Percentiles rank a stretch among this genome's conserved stretches.
These are phyloP conservation scores for Solanum stenotomum DNA, from an alignment of 257 asterid genomes.

Conservation along the genomic window DNA sequence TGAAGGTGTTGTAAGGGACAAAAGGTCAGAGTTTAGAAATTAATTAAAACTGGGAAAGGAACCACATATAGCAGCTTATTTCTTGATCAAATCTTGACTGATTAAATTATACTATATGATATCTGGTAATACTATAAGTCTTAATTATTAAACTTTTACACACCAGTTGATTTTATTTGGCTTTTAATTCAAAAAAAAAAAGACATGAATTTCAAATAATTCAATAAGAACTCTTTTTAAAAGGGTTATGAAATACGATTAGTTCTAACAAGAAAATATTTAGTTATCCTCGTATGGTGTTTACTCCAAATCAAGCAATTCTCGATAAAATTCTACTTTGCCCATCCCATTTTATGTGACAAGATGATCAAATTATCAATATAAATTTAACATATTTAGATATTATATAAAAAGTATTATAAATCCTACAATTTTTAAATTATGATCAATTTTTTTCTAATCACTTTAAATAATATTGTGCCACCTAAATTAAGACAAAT, in stretches of 20 bases:
- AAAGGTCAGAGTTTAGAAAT: background rate
- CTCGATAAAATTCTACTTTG: background rate
- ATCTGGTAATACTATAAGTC: too few species aligned
- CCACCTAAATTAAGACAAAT: background rate
- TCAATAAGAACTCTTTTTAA: too few species aligned
- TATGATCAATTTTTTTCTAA: too few species aligned
- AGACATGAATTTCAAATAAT: too few species aligned
- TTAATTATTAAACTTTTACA: too few species aligned
- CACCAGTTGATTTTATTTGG: too few species aligned
- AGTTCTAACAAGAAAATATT: background rate
- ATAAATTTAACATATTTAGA: background rate
- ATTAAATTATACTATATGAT: too few species aligned
- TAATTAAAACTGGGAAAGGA: background rate
- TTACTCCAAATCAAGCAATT: background rate
- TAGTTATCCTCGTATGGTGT: too few species aligned
- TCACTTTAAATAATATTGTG: background rate
- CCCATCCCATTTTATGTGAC: background rate
- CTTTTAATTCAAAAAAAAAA: too few species aligned
- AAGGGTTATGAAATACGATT: background rate
- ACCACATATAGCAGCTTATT: background rate
- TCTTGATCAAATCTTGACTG: background rate
- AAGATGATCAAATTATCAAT: background rate
- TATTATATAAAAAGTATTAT: too few species aligned
- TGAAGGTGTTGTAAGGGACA: background rate
- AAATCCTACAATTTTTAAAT: too few species aligned